Evolutionary conservation across 2,329 filamentous ascomycete genomes (phyloP).

Genomic region (Acarospora socialis): DNA sequence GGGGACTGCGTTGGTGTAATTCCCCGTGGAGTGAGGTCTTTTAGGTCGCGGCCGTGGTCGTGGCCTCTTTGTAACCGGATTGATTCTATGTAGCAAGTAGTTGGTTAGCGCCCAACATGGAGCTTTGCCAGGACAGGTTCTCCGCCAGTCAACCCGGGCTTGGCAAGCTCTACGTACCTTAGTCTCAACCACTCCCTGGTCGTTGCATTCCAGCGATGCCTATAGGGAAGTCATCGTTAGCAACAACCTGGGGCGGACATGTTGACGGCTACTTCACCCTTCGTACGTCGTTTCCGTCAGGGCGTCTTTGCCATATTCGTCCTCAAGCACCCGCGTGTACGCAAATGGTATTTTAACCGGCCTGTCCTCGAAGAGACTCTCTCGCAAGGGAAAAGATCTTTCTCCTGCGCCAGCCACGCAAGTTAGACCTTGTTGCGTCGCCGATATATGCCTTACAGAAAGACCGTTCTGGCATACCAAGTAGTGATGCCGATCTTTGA

Average conservation of each 20-base stretch:
- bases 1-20: too few species aligned
- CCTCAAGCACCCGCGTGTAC: slow-evolving; percentile 38
- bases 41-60: too few species aligned
- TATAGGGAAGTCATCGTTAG: slow-evolving; percentile 11
- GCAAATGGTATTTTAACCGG: slow-evolving; percentile 42
- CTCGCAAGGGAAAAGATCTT: slow-evolving; percentile 44
- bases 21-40: too few species aligned
- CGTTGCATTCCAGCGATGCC: slow-evolving; percentile 22
- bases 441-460: background rate
- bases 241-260: background rate
- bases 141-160: too few species aligned
- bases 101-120: too few species aligned
- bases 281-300: slow-evolving; percentile 34
- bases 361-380: slow-evolving; percentile 39
- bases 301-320: slow-evolving; percentile 39
- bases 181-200: slow-evolving; percentile 23
- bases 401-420: slow-evolving; percentile 19
- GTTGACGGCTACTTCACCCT: slow-evolving; percentile 18
- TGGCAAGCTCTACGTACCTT: too few species aligned
- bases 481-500: slow-evolving; percentile 44
- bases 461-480: slow-evolving; percentile 17
- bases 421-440: background rate
- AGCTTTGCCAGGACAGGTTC: too few species aligned
- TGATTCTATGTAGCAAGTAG: too few species aligned
- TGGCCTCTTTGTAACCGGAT: too few species aligned